Evolutionary conservation across 2,329 filamentous ascomycete genomes (phyloP).

Genomic region (Triangularia setosa): DNA sequence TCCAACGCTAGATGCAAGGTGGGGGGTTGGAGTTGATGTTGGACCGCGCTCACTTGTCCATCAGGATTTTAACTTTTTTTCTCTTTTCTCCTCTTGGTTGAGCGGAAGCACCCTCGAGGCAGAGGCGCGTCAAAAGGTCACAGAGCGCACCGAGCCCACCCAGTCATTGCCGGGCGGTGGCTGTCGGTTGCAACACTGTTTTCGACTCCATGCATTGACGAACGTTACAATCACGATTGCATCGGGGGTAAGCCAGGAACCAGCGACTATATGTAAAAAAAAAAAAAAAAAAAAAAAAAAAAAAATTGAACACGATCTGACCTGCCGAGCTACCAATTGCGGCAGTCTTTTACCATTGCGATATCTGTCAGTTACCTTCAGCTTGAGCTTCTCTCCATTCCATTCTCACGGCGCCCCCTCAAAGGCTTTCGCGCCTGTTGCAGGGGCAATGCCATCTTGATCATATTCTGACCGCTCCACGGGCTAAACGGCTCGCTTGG

Average conservation of each 20-base stretch:
- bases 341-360: no score
- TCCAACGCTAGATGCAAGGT: neutral
- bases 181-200: constrained; percentile 25
- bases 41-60: constrained; percentile 10
- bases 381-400: neutral
- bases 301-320: constrained; percentile 29
- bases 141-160: constrained; percentile 9
- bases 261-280: constrained; percentile 23
- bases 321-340: constrained; percentile 20
- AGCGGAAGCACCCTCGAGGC: neutral
- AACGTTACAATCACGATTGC: constrained; percentile 30
- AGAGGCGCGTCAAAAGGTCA: neutral
- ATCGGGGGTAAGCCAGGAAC: constrained; percentile 31
- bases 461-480: neutral
- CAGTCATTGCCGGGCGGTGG: constrained; percentile 27
- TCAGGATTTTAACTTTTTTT: constrained; percentile 25
- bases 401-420: neutral
- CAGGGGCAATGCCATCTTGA: neutral
- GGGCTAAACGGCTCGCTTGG: neutral
- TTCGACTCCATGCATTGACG: constrained; percentile 23
- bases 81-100: constrained; percentile 16
- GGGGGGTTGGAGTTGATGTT: neutral
- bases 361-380: constrained; percentile 18
- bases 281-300: no score
- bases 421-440: neutral